Evolutionary conservation across 2,329 filamentous ascomycete genomes (phyloP).

Genomic region (Arthrobotrys entomopaga): DNA sequence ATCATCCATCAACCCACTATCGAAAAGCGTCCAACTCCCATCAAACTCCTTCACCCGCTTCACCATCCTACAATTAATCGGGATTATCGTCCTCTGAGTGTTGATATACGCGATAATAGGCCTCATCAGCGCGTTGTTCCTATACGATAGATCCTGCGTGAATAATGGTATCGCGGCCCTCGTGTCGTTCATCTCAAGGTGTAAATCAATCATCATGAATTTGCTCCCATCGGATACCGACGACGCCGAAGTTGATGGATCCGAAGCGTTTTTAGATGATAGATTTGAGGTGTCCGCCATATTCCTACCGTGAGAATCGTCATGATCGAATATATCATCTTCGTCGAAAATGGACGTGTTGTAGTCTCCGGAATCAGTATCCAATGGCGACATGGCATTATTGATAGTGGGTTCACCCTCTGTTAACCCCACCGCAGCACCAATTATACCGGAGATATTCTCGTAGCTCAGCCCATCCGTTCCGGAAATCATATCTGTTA

Average conservation of each 20-base stretch:
- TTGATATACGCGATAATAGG: conserved; percentile 99
- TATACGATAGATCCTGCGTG: conserved; percentile 88
- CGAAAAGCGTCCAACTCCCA: conserved; percentile 92
- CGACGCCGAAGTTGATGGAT: not conserved
- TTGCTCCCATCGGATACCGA: conserved; percentile 43
- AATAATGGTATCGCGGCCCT: conserved; percentile 93
- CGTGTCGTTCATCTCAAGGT: conserved; percentile 94
- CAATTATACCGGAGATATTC: conserved; percentile 42
- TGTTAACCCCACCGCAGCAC: conserved; percentile 40
- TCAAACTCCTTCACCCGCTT: conserved; percentile 91
- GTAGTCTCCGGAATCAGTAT: conserved; percentile 17
- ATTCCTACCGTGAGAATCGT: conserved; percentile 2
- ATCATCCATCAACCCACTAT: conserved; percentile 93
- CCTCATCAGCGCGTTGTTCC: conserved; percentile 92
- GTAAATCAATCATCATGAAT: conserved; percentile 83
- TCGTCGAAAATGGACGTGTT: conserved; percentile 19
- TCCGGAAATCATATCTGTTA: conserved; percentile 36
- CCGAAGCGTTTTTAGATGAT: not conserved
- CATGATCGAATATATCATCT: conserved; percentile 19
- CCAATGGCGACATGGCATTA: conserved; percentile 13
- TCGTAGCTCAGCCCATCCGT: conserved; percentile 33
- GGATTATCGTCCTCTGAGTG: conserved; percentile 91
- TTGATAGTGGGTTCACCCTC: conserved; percentile 7
- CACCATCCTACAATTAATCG: conserved; percentile 91
- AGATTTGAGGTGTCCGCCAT: not conserved